Base-by-base conservation (phyloP, 2,329 filamentous ascomycete species). In the Colletotrichum graminicola region DNA sequence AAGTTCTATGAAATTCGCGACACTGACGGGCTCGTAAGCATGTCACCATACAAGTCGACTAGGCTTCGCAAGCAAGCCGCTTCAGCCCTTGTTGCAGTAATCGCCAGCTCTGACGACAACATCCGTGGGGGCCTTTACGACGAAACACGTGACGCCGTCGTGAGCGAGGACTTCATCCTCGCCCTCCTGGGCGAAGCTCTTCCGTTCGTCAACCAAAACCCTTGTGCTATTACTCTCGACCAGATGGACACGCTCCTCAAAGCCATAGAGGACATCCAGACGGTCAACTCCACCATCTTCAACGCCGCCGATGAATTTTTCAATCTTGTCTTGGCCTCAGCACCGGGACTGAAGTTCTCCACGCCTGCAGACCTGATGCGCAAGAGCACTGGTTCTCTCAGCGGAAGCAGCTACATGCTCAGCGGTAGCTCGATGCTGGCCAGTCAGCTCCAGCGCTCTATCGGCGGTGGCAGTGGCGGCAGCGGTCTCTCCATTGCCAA, bases 91-190 rank as follows among this genome's bases (percentile, higher is more conserved):
- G 86, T 94, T 54, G 92, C 94, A n/a, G 92, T 97, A 70, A 93
- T 98, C 75, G 89, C 91, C 65, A 96, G 93, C 78, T 92, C 95
- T 2, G 92, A 93, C 68, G 94, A 97, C 80, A 95, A 94, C 78
- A 97, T 98, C 76, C 93, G 93, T 68, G 95, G 95, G 66, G 95
- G 95, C 1, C 85, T 98, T 2, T 97, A 94, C 79, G 95, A 98
- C 78, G 90, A 91, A 32, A 88, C 89, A 23, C 89, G 93, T 16
- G 93, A 95, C 77, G 91, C 93, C 0, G 94, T 97, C 8, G 92
- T 98, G 23, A 93, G 93, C 76, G 93, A 97, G 73, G 95, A 98
- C 76, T 95, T 95, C 63, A 82, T 98, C 29, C 85, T 98, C 11
- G 90, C 92, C 3, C 85, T 98, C 18, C 87, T 98, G 1, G 95